Percentiles rank a stretch among this genome's conserved stretches.
These are phyloP conservation scores for Insectozyma bohioensis DNA, from an alignment of 1,139 yeast species.

Conservation along the genomic window DNA sequence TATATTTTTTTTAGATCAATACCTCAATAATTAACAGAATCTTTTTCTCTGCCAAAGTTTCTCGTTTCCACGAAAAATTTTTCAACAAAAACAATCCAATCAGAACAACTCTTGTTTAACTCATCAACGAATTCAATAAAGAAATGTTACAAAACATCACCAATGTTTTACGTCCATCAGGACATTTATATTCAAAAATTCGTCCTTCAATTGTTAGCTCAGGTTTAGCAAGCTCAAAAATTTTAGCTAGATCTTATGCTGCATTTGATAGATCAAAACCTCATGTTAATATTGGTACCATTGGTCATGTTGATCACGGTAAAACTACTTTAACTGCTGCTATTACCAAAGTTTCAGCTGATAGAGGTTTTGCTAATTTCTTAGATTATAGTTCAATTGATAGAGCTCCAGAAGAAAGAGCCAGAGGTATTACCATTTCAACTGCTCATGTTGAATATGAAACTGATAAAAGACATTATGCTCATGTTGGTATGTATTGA, in stretches of 20 bases:
- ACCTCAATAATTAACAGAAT: too few species aligned
- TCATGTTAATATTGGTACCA: constrained; percentile 94
- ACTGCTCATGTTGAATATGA: constrained; percentile 97
- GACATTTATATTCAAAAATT: constrained; percentile 6
- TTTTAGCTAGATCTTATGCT: constrained; percentile 52
- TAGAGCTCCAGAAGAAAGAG: constrained; percentile 99
- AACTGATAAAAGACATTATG: constrained; percentile 89
- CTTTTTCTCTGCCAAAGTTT: neutral
- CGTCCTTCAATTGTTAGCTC: constrained; percentile 8
- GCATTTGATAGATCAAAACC: constrained; percentile 91
- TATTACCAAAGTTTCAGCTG: constrained; percentile 90
- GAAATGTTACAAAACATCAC: constrained; percentile 25
- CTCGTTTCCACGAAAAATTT: constrained; percentile 8
- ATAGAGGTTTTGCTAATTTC: constrained; percentile 88
- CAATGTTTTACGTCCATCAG: constrained; percentile 19
- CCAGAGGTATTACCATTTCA: constrained; percentile 98
- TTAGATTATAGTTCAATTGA: constrained; percentile 92
- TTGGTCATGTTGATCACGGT: constrained; percentile 95
- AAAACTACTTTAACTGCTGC: constrained; percentile 98
- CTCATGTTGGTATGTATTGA: constrained; percentile 75
- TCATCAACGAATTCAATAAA: constrained; percentile 6
- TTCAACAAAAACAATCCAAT: constrained; percentile 10
- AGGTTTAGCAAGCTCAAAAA: too few species aligned
- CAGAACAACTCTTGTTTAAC: neutral
- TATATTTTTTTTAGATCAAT: too few species aligned